Base-by-base conservation (phyloP, 225 moss, liverwort and hornwort genomes). In the Climacium dendroides region DNA sequence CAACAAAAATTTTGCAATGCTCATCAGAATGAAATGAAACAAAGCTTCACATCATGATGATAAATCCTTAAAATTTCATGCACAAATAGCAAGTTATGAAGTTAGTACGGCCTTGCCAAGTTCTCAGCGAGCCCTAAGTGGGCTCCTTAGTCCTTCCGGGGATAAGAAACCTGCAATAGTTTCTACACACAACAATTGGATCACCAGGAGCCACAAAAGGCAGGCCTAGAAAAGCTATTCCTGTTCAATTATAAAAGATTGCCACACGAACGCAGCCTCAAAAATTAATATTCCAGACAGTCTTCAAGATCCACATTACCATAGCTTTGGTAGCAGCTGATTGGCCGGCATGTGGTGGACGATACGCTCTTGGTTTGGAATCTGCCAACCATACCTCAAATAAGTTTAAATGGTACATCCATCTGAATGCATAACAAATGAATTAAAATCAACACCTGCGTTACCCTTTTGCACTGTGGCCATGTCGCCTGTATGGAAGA, bases 241-340 rank as follows among this genome's bases (percentile, higher is more conserved):
- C 74, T 41, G 61, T 35, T 78, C 32, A 63, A 72, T 70, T 59
- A 52, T 26, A 69, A 9, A 10, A 81, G 13, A 79, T 59, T 79
- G 35, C 58, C 69, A 88, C 9, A 43, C 26, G 6, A 74, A 60
- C 61, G 75, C 70, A 79, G 58, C 25, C 65, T 78, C 82, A 55
- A 54, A 37, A 43, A n/a, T n/a, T n/a, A n/a, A 83, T 64, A 59
- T 80, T 84, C 60, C 81, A 26, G 30, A 90, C 30, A 55, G 37
- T n/a, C 30, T 70, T 83, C 48, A 87, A 13, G 52, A 75, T 78
- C 48, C 60, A 47, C 78, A 83, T 90, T 79, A 99, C 99, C 97
- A 95, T 97, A 70, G 97, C 95, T 92, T 92, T 96, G 32, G 96
- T 92, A 81, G 95, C 93, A 86, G 95, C 99, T 87, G 99, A 94